Evolutionary conservation across 2,329 filamentous ascomycete genomes (phyloP).

Genomic region (Aspergillus sp.): DNA sequence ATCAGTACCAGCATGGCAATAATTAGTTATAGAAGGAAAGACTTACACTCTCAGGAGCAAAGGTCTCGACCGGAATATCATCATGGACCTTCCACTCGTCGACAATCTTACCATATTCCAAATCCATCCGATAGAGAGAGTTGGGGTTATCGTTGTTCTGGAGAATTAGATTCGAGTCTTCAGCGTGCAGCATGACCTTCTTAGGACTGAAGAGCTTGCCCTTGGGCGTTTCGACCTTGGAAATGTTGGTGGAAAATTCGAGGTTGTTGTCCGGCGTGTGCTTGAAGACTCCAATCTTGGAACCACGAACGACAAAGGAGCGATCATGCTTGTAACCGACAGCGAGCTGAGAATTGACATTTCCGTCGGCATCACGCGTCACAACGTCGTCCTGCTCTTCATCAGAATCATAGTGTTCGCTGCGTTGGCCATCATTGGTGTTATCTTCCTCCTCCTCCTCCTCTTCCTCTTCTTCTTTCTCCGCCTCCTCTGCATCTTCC

Average conservation of each 20-base stretch:
- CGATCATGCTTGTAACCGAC: slow-evolving; percentile 97
- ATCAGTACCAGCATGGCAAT: slow-evolving; percentile 27
- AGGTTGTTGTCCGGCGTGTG: slow-evolving; percentile 90
- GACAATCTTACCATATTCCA: slow-evolving; percentile 96
- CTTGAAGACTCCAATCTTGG: slow-evolving; percentile 98
- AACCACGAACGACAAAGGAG: slow-evolving; percentile 93
- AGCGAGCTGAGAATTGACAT: slow-evolving; percentile 88
- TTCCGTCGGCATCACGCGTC: slow-evolving; percentile 69
- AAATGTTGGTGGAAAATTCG: slow-evolving; percentile 96
- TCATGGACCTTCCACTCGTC: slow-evolving; percentile 99
- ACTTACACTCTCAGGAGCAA: slow-evolving; percentile 79
- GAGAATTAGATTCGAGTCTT: slow-evolving; percentile 85
- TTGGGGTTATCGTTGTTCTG: slow-evolving; percentile 82
- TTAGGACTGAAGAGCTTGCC: slow-evolving; percentile 89
- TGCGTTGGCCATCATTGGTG: slow-evolving; percentile 64
- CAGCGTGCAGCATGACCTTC: slow-evolving; percentile 94
- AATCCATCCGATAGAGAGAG: slow-evolving; percentile 93
- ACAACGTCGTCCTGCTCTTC: slow-evolving; percentile 78
- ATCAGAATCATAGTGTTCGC: slow-evolving; percentile 72
- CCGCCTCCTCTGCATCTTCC: slow-evolving; percentile 63
- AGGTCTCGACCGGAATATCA: slow-evolving; percentile 87
- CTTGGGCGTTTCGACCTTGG: slow-evolving; percentile 84
- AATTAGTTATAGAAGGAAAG: neutral
- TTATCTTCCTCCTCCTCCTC: slow-evolving; percentile 62
- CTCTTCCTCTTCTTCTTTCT: slow-evolving; percentile 53